Conservation (phyloP, 768 basidiomycete genomes). For the Kwoniella dejecticola region DNA sequence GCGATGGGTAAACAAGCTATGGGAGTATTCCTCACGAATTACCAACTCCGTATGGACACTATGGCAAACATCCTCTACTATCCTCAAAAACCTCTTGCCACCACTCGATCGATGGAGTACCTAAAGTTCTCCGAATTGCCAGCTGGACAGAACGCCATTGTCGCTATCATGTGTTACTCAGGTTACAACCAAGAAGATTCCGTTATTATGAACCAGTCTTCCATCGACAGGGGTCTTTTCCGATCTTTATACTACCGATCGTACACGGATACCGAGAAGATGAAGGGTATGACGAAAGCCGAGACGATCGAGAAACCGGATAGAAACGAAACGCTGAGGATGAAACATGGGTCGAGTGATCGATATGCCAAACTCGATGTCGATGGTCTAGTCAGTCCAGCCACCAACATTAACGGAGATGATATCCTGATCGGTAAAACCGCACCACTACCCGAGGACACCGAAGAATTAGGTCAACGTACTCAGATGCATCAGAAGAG, state of each 20-base stretch:
- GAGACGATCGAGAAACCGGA: slow-evolving; percentile 98
- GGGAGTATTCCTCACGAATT: slow-evolving; percentile 95
- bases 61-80: slow-evolving; percentile 94
- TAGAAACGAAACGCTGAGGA: slow-evolving; percentile 84
- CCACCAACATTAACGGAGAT: slow-evolving; percentile 90
- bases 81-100: slow-evolving; percentile 99
- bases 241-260: slow-evolving; percentile 92
- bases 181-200: slow-evolving; percentile 99
- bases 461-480: slow-evolving; percentile 89
- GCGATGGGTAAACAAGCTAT: slow-evolving; percentile 99
- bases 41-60: slow-evolving; percentile 97
- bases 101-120: slow-evolving; percentile 96
- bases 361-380: slow-evolving; percentile 93
- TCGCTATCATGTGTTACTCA: slow-evolving; percentile 98
- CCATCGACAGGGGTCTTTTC: slow-evolving; percentile 94
- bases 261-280: slow-evolving; percentile 98
- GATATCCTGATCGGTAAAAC: slow-evolving; percentile 98
- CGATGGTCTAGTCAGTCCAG: slow-evolving; percentile 93
- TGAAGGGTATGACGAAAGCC: slow-evolving; percentile 82
- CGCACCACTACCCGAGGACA: slow-evolving; percentile 91
- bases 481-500: slow-evolving; percentile 93
- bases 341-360: slow-evolving; percentile 84
- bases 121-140: slow-evolving; percentile 95
- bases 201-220: slow-evolving; percentile 91
- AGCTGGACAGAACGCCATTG: slow-evolving; percentile 96